Evolutionary conservation across 345 rosid species (phyloP).

Genomic region (Citropsis articulata): DNA sequence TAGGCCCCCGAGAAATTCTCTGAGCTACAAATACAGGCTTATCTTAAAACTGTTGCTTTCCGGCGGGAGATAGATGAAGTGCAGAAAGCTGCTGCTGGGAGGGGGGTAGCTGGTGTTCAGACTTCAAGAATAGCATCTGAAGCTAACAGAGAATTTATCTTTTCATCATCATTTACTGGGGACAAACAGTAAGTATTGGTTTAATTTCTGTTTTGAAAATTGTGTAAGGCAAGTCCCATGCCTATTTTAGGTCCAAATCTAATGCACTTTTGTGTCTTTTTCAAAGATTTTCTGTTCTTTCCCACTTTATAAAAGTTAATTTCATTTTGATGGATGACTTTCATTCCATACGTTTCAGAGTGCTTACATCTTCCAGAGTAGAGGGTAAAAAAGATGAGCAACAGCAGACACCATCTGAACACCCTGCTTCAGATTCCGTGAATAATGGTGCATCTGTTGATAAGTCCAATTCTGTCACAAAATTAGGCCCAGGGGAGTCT

Average conservation of each 20-base stretch:
- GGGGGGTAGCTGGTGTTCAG: slow-evolving; percentile 77
- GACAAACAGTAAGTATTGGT: slow-evolving; percentile 73
- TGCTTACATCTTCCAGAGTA: slow-evolving; percentile 51
- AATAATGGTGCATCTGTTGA: slow-evolving; percentile 25
- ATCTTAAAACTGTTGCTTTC: slow-evolving; percentile 91
- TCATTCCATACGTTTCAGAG: slow-evolving; percentile 38
- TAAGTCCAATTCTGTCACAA: slow-evolving; percentile 39
- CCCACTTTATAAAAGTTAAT: neutral
- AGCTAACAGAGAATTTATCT: slow-evolving; percentile 91
- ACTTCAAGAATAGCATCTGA: slow-evolving; percentile 94
- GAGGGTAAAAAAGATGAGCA: slow-evolving; percentile 42
- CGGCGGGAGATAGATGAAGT: slow-evolving; percentile 94
- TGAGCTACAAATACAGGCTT: slow-evolving; percentile 89
- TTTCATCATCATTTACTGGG: slow-evolving; percentile 84
- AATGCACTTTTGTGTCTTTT: neutral
- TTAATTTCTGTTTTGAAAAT: neutral
- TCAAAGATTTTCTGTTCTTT: neutral
- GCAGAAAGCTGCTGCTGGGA: slow-evolving; percentile 87
- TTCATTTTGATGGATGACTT: neutral
- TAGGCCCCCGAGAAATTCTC: slow-evolving; percentile 92
- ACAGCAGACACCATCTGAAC: slow-evolving; percentile 23
- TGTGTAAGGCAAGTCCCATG: neutral
- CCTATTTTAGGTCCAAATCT: neutral
- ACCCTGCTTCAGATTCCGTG: slow-evolving; percentile 31
- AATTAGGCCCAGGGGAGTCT: slow-evolving; percentile 35